Conservation (phyloP, 2,329 filamentous ascomycete genomes). For the Alternaria sp. region DNA sequence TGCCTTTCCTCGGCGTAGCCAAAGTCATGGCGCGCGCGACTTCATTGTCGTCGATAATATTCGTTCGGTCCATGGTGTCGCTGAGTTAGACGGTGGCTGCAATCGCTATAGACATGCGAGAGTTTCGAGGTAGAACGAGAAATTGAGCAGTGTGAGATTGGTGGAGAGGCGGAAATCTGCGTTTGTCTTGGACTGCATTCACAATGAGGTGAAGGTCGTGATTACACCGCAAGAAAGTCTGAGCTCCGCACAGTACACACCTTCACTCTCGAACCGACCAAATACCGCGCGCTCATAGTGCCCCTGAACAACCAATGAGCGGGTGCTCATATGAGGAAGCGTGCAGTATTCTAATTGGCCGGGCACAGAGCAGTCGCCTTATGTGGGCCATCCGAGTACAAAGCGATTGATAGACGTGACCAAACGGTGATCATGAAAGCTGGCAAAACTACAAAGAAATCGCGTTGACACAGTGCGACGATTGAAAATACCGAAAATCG, state of each 20-base stretch:
- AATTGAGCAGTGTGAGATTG: background rate
- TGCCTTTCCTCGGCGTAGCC: background rate
- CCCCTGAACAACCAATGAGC: background rate
- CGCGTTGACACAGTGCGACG: background rate
- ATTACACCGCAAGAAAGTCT: background rate
- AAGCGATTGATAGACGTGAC: background rate
- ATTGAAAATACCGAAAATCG: background rate
- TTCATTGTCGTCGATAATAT: constrained; percentile 6
- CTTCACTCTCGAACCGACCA: background rate
- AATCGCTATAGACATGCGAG: background rate
- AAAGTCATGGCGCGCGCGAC: background rate
- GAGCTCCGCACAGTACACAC: background rate
- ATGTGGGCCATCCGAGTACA: background rate
- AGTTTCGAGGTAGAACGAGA: background rate
- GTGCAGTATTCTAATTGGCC: background rate
- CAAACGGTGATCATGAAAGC: background rate
- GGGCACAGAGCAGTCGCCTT: too few relatives aligned
- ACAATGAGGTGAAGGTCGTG: constrained; percentile 4
- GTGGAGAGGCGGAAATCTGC: background rate
- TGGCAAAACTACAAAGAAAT: background rate
- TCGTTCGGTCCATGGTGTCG: background rate
- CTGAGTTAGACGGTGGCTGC: background rate
- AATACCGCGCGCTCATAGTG: background rate
- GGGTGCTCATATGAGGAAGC: too few relatives aligned
- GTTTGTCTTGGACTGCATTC: constrained; percentile 7